A percentile compares a stretch with the other conserved stretches of the same genome.
These are phyloP conservation scores for Apiospora hydei DNA, from an alignment of 2,329 filamentous ascomycete genomes.

Conservation along the genomic window DNA sequence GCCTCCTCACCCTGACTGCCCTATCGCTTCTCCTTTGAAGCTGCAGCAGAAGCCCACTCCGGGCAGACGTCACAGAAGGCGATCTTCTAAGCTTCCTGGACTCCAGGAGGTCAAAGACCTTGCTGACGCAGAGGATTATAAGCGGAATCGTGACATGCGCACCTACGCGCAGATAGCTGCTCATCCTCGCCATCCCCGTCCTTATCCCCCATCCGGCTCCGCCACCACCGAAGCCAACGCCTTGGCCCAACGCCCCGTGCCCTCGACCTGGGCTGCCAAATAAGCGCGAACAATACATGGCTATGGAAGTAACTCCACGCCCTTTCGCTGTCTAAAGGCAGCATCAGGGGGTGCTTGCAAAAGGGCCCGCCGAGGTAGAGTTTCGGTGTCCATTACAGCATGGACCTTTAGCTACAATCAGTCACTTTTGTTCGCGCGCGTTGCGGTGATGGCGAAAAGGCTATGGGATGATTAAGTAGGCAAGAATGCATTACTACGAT, in stretches of 20 bases:
- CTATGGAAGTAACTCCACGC: background rate
- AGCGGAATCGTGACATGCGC: no score
- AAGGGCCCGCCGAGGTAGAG: background rate
- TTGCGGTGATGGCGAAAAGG: background rate
- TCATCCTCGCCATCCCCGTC: no score
- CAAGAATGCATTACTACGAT: background rate
- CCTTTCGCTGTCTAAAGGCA: background rate
- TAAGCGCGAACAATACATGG: background rate
- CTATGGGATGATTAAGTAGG: background rate
- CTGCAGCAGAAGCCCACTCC: no score
- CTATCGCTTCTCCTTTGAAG: no score
- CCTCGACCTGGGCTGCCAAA: background rate
- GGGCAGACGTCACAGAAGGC: no score
- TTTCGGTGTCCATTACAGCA: background rate
- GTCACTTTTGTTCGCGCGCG: background rate
- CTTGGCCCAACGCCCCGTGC: background rate
- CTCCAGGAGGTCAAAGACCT: no score
- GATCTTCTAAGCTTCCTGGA: no score
- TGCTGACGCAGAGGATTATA: no score
- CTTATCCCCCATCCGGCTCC: background rate
- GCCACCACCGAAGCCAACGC: background rate
- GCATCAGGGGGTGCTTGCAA: background rate
- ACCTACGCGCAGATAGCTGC: no score
- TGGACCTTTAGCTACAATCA: background rate
- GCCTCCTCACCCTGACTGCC: no score